Base-by-base conservation (phyloP, 495 filamentous ascomycete species). In the Penicillium bialowiezense region DNA sequence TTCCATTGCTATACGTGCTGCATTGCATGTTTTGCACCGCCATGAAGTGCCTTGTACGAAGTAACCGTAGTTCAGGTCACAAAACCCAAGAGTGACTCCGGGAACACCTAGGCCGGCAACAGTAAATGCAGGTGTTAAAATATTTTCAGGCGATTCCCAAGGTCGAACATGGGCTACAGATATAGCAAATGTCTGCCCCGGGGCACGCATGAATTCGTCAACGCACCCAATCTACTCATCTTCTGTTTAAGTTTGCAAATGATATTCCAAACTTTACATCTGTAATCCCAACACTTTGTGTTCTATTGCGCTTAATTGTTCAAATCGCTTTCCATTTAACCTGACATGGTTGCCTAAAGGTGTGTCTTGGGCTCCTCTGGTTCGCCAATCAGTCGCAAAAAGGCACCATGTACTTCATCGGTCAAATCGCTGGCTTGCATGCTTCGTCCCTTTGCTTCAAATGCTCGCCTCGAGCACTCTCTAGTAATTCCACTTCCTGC, bases 361-460 rank as follows among this genome's bases (percentile, higher is more conserved):
- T 58, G 66, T 21, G 60, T 53, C 54, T 77, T 73, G 19, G 75
- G 71, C 29, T 48, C 68, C 41, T 78, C 74, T 6, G 72, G 77
- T 59, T 82, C 75, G 42, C 78, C 75, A 64, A 96, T 86, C 26
- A 96, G 56, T 48, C 84, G 84, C 59, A 87, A 60, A 65, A 96
- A 98, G 12, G 90, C 88, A 18, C 76, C 76, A 52, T 90, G 82
- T 19, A 98, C 90, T 68, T 97, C 84, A 26, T 91, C 89, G 1
- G 93, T 97, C 64, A 98, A 74, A 70, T 98, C 93, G 64, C 88
- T 90, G 1, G 93, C 93, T 73, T 98, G 93, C 62, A 98, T 72
- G 60, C 88, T 90, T 56, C 93, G 80, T 4, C 93, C 93, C 50
- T 86, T 89, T 60, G 92, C 88, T 54, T 80, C 76, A 62, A 93